These are phyloP conservation scores for Magnusiomyces suaveolens DNA, from an alignment of 1,139 yeast species.

Conservation along the genomic window DNA sequence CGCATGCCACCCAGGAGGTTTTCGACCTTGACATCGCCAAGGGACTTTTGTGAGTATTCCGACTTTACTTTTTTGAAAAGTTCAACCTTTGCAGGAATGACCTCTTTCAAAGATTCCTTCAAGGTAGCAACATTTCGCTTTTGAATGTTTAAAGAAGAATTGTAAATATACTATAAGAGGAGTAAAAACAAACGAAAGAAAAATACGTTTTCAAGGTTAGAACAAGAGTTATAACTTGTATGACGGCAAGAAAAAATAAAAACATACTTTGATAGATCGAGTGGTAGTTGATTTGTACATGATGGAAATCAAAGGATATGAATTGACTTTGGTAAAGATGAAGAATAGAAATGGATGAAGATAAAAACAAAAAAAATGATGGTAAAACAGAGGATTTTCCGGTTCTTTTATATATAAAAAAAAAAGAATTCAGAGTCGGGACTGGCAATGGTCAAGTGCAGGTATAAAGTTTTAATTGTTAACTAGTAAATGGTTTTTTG, in stretches of 20 bases:
- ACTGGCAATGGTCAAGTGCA: too few species aligned
- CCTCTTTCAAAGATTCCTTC: conserved; percentile 34
- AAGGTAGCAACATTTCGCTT: conserved; percentile 17
- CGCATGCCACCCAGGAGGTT: conserved; percentile 48
- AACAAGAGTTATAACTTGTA: not conserved
- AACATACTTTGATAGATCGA: conserved; percentile 9
- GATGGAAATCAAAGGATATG: not conserved
- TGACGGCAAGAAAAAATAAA: not conserved
- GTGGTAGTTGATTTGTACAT: conserved; percentile 9
- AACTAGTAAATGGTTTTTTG: too few species aligned
- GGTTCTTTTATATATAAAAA: not conserved
- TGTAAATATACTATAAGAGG: not conserved
- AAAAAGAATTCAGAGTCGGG: too few species aligned
- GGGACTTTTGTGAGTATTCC: conserved; percentile 27
- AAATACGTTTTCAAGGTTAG: not conserved
- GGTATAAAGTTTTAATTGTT: too few species aligned
- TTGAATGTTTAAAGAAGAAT: not conserved
- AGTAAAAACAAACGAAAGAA: not conserved
- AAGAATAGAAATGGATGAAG: not conserved
- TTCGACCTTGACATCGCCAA: conserved; percentile 40
- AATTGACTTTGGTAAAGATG: not conserved
- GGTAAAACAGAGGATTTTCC: too few species aligned
- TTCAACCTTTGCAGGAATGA: conserved; percentile 37
- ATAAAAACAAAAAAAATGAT: conserved; percentile 1
- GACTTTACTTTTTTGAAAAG: conserved; percentile 35